Evolutionary conservation across 2,329 filamentous ascomycete species (phyloP), one percentile per base, ranked within the genome.

Genomic region (Ramichloridium luteum): DNA sequence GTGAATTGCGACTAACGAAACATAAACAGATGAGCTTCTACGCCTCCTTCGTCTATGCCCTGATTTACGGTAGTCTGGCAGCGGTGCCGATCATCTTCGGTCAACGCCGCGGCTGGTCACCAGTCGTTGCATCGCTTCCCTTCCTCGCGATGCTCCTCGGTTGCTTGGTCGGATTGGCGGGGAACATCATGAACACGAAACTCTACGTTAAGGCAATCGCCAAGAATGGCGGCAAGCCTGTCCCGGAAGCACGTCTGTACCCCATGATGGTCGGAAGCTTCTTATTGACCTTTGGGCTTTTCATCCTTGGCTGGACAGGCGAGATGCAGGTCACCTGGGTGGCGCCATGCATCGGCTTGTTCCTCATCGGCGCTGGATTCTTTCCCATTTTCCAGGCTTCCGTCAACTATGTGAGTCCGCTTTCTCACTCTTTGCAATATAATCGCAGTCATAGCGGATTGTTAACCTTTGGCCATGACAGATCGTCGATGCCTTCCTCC

Each of bases 141-240:
- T 64, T 65, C 37, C 37, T 65, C 3, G 58, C 51, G 5, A 46
- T 65, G 13, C 54, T 61, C 6, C 39, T 58, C 8, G 62, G 63
- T 3, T 57, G 64, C 0, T 16, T 57, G 2, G 50, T 37, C 17
- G 54, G 57, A 1, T 35, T 57, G 4, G 38, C 40, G 6, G 40
- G 61, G 34, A 61, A 58, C 26, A 39, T 60, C 6, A 53, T 50
- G 22, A 59, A 58, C 17, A 72, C 79, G 43, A 48, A 49, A 5
- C 40, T 45, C 5, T 60, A 61, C 28, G 49, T 47, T 13, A 46
- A 47, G 6, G 53, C 54, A 26, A 42, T 44, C 32, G 53, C 54
- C 16, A 51, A 36, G 14, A 53, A 35, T 43, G 51, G 34, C 5
- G 32, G 42, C 32, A 29, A 60, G 13, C 31, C 46, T 2, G 41